Evolutionary conservation across 2,329 filamentous ascomycete species (phyloP).

Genomic region (Cladosporium oxysporum): DNA sequence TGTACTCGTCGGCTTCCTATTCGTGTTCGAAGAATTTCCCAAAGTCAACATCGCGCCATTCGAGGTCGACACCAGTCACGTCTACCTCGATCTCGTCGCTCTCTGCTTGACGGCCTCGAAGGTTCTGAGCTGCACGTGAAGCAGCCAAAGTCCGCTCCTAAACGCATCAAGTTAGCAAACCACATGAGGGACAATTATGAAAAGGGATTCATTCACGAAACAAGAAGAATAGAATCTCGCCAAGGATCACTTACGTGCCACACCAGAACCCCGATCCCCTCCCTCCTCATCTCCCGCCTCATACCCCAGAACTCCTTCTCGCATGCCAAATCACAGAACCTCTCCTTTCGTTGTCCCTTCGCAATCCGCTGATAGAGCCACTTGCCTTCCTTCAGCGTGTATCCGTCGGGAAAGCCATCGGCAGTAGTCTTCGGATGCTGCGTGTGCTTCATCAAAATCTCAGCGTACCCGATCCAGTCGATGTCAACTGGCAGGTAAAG

Average conservation of each 20-base stretch:
- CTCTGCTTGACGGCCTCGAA: background rate
- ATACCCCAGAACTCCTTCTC: background rate
- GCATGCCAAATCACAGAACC: background rate
- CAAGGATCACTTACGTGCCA: background rate
- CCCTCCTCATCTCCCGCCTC: background rate
- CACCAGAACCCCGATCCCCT: slow-evolving; percentile 4
- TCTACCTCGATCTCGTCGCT: background rate
- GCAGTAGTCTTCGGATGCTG: background rate
- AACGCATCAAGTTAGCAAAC: background rate
- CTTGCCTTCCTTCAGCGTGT: background rate
- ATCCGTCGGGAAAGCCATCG: background rate
- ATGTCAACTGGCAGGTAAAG: background rate
- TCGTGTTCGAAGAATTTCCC: background rate
- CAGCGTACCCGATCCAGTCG: background rate
- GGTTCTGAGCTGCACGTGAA: background rate
- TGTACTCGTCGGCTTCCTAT: background rate
- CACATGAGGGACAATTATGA: background rate
- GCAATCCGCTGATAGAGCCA: background rate
- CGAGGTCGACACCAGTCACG: background rate
- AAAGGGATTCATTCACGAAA: too few species aligned
- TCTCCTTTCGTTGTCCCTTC: background rate
- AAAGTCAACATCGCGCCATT: background rate
- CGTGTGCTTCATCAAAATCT: background rate
- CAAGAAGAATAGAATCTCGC: background rate
- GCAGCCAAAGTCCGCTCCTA: background rate